Evolutionary conservation across 768 basidiomycete genomes (phyloP), one percentile per base, ranked within the genome.

Genomic region (Russula ochroleuca): DNA sequence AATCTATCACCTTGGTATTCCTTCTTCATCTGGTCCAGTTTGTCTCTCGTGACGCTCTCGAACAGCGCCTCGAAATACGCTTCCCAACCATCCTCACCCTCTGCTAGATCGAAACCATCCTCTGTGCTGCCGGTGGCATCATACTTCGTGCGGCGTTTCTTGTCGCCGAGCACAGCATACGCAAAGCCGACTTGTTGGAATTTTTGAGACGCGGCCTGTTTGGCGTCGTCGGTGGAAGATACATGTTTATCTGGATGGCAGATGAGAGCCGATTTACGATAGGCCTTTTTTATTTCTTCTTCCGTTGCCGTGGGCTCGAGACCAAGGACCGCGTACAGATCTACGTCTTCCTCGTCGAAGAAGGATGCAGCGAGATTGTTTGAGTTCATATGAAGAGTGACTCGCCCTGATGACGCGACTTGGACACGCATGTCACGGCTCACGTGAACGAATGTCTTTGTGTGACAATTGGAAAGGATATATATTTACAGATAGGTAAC

Each of bases 131-230:
- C 97, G 0, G 90, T 96, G 59, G 74, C 75, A 69, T 98, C 94
- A 68, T 98, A 99, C 64, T 85, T 79, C 71, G 83, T 78, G 71
- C 87, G 83, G 67, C 87, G 76, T 70, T 83, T 85, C 63, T 85
- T 85, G 68, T 98, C 94, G 59, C 86, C 81, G 33, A 98, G 79
- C 0, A 98, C 86, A 1, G 92, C 81, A 74, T 97, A 99, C 11
- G 96, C 92, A 71, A 95, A 98, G 0, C 96, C 93, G 68, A 98
- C 83, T 70, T 94, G 92, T 69, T 94, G 92, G 72, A 98, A 96
- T 74, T 88, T 88, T 67, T 75, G 78, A n/a, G 83, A 85, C 69
- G 89, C 86, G 67, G 83, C 81, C 38, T 83, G 81, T 73, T 85
- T 87, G 28, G 83, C 83, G 35, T 77, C 78, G 23, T 86, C 85